Percentiles rank a stretch among this genome's conserved stretches.
phyloP scores from a whole-genome alignment of 257 asterid genomes.

The Fraxinus pennsylvanica region DNA sequence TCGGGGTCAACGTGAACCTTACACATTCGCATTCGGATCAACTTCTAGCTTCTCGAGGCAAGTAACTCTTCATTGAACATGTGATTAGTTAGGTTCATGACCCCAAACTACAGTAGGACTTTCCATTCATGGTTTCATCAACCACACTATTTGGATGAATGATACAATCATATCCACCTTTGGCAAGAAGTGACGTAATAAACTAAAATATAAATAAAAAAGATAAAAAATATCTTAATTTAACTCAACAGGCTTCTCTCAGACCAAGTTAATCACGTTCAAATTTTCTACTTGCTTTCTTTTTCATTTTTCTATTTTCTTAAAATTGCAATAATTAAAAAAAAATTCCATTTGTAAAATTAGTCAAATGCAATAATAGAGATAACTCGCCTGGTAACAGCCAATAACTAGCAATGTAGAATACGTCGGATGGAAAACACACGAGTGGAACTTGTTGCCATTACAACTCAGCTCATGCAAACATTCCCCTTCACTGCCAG shows the following conservation, averaged over 20 bases:
- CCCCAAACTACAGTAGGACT: background rate
- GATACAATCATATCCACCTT: too few relatives aligned
- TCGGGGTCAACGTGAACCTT: too few relatives aligned
- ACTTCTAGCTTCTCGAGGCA: background rate
- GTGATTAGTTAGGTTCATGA: background rate
- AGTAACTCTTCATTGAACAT: too few relatives aligned
- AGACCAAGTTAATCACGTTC: too few relatives aligned
- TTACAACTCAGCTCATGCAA: slow-evolving; percentile 81
- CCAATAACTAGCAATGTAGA: slow-evolving; percentile 84
- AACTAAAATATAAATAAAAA: too few relatives aligned
- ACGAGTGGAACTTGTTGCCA: slow-evolving; percentile 84
- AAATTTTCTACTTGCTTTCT: too few relatives aligned
- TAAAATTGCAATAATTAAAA: too few relatives aligned
- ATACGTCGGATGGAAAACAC: slow-evolving; percentile 88
- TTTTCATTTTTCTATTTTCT: too few relatives aligned
- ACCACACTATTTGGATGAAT: too few relatives aligned
- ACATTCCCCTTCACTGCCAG: slow-evolving; percentile 83
- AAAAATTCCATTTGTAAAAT: background rate
- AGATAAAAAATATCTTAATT: too few relatives aligned
- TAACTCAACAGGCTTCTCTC: too few relatives aligned
- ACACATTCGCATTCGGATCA: background rate
- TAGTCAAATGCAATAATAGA: background rate
- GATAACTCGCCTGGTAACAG: slow-evolving; percentile 79
- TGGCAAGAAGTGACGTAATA: too few relatives aligned
- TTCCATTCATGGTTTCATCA: background rate